Evolutionary conservation across 2,329 filamentous ascomycete genomes (phyloP), one percentile per base, ranked within the genome.

Genomic region (Fragosphaeria purpurea): DNA sequence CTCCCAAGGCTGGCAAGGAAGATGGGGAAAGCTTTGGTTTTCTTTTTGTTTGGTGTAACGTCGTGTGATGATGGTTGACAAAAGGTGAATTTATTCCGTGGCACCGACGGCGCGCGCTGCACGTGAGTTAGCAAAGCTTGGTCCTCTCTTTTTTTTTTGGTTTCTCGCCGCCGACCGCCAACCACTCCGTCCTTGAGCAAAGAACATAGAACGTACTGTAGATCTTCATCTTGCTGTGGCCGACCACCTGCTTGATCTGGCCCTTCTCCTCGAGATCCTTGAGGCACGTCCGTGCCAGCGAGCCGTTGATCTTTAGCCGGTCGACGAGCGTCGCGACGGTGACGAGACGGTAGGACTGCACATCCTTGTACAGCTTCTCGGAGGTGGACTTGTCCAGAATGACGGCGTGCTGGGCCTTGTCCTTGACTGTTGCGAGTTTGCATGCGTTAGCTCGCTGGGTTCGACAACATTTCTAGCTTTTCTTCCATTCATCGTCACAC

Each of bases 401-500:
- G 75, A 98, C 93, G 74, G 87, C 88, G 83, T 98, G 93, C 75
- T 97, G 86, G 76, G 93, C 91, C 90, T 98, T 98, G 84, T 98
- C 93, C 93, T 98, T 98, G 81, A 98, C 93, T 67, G 57, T 22
- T 22, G 22, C 22, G 22, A 22, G 22, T 22, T 22, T 22, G 22
- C 22, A 3, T 22, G 22, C 22, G 22, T 22, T 22, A 22, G 22
- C 22, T 22, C 22, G 22, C 22, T 22, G 22, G 22, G 3, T 22
- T 22, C 22, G 22, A 22, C 22, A 2, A 22, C 3, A 22, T 22
- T 22, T 22, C 22, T 22, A 22, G 22, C 22, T 22, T 22, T 22
- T 22, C 22, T 22, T 22, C 22, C 22, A 22, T 22, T 22, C 22
- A 22, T 22, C 3, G 22, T 22, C 22, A 22, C 22, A 22, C 22